These are phyloP conservation scores for Parathielavia appendiculata DNA, from an alignment of 495 filamentous ascomycete genomes.

Conservation along the genomic window DNA sequence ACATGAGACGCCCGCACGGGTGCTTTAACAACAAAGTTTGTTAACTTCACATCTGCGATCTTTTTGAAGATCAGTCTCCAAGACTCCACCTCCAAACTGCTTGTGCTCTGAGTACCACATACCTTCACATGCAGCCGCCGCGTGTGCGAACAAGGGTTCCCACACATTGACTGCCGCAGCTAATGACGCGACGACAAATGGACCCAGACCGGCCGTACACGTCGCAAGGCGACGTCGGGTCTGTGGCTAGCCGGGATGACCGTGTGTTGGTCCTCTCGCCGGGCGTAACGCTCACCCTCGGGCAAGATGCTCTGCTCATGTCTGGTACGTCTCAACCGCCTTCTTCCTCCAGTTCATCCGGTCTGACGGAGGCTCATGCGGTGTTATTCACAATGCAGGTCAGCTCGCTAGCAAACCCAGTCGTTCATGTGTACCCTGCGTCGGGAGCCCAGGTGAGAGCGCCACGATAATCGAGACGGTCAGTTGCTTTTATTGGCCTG, in stretches of 20 bases:
- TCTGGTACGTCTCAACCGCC: slow-evolving; percentile 18
- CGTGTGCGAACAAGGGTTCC: neutral
- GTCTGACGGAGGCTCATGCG: neutral
- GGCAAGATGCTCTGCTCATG: slow-evolving; percentile 20
- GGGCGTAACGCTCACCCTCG: slow-evolving; percentile 24
- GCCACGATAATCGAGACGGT: neutral
- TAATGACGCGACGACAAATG: slow-evolving; percentile 7
- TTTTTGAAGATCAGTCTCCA: no score
- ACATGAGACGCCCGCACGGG: no score
- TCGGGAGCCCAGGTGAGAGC: slow-evolving; percentile 20
- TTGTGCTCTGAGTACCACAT: neutral
- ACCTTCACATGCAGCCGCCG: slow-evolving; percentile 3
- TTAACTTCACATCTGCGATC: no score
- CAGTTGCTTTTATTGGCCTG: neutral
- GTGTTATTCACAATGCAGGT: slow-evolving; percentile 10
- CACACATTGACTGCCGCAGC: neutral
- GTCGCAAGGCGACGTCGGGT: neutral
- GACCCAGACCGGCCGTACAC: neutral
- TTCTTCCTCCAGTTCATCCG: neutral
- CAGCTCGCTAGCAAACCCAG: slow-evolving; percentile 19
- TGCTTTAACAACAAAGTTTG: neutral
- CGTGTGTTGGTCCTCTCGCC: slow-evolving; percentile 27
- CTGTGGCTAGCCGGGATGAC: neutral
- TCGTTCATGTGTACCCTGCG: slow-evolving; percentile 21
- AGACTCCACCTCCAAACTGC: no score